Conservation (phyloP, 352 stramenopile species). For the Phytophthora constricta region DNA sequence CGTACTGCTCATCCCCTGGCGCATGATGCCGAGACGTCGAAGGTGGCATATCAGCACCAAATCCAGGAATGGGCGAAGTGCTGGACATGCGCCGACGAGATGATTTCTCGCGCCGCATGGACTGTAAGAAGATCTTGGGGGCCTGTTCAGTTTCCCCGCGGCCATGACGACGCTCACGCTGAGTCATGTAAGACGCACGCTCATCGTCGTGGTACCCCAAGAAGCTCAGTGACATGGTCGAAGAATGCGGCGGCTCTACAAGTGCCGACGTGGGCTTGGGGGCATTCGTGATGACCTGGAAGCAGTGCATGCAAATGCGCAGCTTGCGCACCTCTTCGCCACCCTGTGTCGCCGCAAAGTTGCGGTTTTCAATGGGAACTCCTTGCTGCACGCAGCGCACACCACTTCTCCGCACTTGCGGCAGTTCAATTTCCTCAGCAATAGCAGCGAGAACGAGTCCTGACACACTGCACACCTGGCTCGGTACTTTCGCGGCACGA, state of each 20-base stretch:
- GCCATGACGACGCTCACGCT: slow-evolving; percentile 28
- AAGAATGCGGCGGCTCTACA: slow-evolving; percentile 57
- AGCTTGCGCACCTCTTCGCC: slow-evolving; percentile 69
- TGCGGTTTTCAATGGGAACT: slow-evolving; percentile 72
- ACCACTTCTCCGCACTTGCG: slow-evolving; percentile 90
- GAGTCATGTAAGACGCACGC: slow-evolving; percentile 65
- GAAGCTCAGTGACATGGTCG: slow-evolving; percentile 63
- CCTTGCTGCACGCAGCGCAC: slow-evolving; percentile 85
- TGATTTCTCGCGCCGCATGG: slow-evolving; percentile 56
- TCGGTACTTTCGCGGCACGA: slow-evolving; percentile 85
- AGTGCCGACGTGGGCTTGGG: slow-evolving; percentile 56
- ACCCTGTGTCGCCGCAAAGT: slow-evolving; percentile 49
- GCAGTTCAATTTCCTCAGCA: slow-evolving; percentile 86
- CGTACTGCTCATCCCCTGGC: slow-evolving; percentile 21
- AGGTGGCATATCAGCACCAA: slow-evolving; percentile 19
- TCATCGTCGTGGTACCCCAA: slow-evolving; percentile 76
- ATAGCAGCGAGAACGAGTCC: slow-evolving; percentile 84
- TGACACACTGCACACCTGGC: slow-evolving; percentile 76
- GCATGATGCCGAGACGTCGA: slow-evolving; percentile 28
- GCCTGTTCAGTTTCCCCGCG: slow-evolving; percentile 28
- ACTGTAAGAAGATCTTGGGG: slow-evolving; percentile 79
- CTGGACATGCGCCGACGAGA: slow-evolving; percentile 36
- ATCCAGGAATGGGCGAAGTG: slow-evolving; percentile 36
- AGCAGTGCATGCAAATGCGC: slow-evolving; percentile 88
- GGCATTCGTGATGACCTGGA: slow-evolving; percentile 77